A percentile compares a stretch with the other conserved stretches of the same genome.
Conservation (phyloP, 2,329 filamentous ascomycete species). For the Volutella citrinella region DNA sequence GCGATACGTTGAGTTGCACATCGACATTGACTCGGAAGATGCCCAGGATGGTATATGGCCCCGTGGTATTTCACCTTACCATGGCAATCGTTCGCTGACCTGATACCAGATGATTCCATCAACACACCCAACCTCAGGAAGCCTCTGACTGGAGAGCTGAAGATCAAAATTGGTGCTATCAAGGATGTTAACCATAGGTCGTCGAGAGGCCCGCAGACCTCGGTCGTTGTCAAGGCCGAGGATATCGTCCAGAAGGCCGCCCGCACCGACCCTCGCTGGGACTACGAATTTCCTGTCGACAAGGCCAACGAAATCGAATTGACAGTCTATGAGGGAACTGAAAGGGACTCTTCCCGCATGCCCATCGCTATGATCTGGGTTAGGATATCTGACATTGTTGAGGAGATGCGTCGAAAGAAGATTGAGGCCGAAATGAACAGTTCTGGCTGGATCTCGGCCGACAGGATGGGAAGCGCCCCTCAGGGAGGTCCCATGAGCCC, state of each 20-base stretch:
- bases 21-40: conserved; percentile 81
- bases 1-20: conserved; percentile 94
- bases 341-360: conserved; percentile 82
- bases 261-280: conserved; percentile 85
- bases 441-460: conserved; percentile 95
- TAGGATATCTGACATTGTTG: conserved; percentile 92
- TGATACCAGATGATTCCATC: conserved; percentile 79
- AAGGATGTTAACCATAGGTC: conserved; percentile 95
- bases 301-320: conserved; percentile 98
- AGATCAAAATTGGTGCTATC: conserved; percentile 81
- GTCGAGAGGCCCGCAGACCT: conserved; percentile 88
- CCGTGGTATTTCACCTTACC: background rate
- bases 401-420: conserved; percentile 95
- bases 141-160: conserved; percentile 87
- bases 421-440: conserved; percentile 94
- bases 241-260: conserved; percentile 84
- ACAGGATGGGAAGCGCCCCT: conserved; percentile 73
- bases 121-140: conserved; percentile 94
- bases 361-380: conserved; percentile 97
- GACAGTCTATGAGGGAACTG: conserved; percentile 94
- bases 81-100: conserved; percentile 14
- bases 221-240: conserved; percentile 94
- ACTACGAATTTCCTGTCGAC: conserved; percentile 90
- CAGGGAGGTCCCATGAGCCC: conserved; percentile 55
- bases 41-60: conserved; percentile 69